Evolutionary conservation across 805 yeast genomes (phyloP).

Genomic region (Scheffersomyces coipomensis): DNA sequence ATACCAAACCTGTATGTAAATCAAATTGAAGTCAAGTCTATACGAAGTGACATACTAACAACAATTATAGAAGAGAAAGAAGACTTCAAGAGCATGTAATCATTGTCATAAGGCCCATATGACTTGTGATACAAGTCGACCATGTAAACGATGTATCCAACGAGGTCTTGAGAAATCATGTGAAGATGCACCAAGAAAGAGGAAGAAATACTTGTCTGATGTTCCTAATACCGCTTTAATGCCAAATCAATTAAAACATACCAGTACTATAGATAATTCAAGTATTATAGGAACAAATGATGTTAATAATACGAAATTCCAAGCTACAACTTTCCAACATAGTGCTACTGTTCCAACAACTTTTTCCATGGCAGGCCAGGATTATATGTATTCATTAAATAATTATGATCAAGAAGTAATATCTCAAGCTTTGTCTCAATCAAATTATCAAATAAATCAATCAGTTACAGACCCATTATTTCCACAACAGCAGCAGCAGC

Average conservation of each 20-base stretch:
- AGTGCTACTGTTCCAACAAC: conserved; percentile 7
- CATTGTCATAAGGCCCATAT: conserved; percentile 91
- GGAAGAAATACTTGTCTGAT: conserved; percentile 76
- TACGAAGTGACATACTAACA: too few relatives aligned
- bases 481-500: conserved; percentile 2
- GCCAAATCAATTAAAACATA: conserved; percentile 4
- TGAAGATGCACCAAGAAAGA: conserved; percentile 85
- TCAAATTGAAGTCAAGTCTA: background rate
- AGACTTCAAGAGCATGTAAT: conserved; percentile 83
- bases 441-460: conserved; percentile 1
- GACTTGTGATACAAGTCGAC: conserved; percentile 84
- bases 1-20: conserved; percentile 5
- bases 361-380: background rate
- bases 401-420: conserved; percentile 4
- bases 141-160: conserved; percentile 75
- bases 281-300: background rate
- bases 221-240: conserved; percentile 35
- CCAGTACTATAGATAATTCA: background rate
- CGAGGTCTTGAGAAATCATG: conserved; percentile 71
- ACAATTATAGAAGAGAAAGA: conserved; percentile 41
- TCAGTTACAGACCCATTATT: background rate
- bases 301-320: conserved; percentile 2
- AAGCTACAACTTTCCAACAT: conserved; percentile 14
- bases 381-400: conserved; percentile 2
- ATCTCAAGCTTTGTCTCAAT: background rate